Conservation (phyloP, 495 filamentous ascomycete species). For the Penicillium diatomitis region DNA sequence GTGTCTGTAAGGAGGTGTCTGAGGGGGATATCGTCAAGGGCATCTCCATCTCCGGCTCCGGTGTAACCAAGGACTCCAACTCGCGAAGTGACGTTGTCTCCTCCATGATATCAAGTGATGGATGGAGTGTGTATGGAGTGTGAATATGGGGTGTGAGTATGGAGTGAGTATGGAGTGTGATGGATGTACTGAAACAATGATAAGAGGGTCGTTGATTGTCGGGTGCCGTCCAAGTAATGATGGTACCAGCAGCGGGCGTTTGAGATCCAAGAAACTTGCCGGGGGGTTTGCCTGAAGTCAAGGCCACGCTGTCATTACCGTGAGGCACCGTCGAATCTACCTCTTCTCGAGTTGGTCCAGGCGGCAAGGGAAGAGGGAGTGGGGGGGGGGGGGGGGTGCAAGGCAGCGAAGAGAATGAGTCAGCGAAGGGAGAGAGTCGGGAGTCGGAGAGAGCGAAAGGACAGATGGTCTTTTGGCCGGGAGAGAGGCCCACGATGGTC, state of each 20-base stretch:
- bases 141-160: neutral
- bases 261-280: neutral
- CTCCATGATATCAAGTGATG: constrained; percentile 33
- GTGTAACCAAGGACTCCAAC: constrained; percentile 24
- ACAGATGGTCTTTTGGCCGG: constrained; percentile 21
- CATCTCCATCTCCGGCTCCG: constrained; percentile 26
- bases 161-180: neutral
- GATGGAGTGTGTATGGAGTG: constrained; percentile 3
- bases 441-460: no score
- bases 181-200: no score
- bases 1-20: constrained; percentile 34
- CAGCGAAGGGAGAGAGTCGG: constrained; percentile 22
- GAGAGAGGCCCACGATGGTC: neutral
- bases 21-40: constrained; percentile 43
- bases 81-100: constrained; percentile 21
- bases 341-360: no score
- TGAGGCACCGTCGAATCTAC: constrained; percentile 18
- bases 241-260: constrained; percentile 1
- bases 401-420: constrained; percentile 12
- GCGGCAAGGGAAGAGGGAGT: no score
- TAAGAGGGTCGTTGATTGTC: constrained; percentile 3
- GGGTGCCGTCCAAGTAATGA: constrained; percentile 15
- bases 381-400: neutral
- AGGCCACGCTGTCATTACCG: constrained; percentile 35
- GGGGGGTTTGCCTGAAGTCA: constrained; percentile 1